These are phyloP conservation scores for Cystofilobasidium bisporidii DNA, from an alignment of 768 basidiomycete genomes.

Conservation along the genomic window DNA sequence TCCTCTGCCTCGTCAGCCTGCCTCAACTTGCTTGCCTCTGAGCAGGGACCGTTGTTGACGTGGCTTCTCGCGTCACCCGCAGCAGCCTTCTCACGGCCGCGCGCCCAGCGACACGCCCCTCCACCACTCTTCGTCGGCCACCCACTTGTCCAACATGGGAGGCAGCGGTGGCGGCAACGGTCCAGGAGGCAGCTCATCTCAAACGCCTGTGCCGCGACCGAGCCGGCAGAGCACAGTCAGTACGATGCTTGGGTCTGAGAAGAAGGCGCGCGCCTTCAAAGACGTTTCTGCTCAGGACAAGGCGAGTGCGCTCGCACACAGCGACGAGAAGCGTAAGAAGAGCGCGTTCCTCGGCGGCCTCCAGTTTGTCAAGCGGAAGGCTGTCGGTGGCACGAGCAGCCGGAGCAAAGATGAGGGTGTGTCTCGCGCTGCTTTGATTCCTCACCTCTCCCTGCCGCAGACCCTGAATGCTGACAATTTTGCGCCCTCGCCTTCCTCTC, in stretches of 20 bases:
- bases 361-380: constrained; percentile 21
- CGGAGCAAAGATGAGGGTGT: constrained; percentile 15
- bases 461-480: not conserved
- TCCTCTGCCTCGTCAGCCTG: too few species aligned
- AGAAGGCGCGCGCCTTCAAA: not conserved
- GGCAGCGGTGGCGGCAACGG: not conserved
- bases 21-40: not conserved
- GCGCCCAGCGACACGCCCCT: not conserved
- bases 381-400: not conserved
- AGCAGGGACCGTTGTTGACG: not conserved
- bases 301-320: not conserved
- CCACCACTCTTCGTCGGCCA: constrained; percentile 12
- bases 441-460: not conserved
- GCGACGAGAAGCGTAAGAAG: constrained; percentile 23
- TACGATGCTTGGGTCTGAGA: constrained; percentile 1
- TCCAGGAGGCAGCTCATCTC: not conserved
- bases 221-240: constrained; percentile 2
- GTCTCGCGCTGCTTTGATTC: not conserved
- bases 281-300: constrained; percentile 1
- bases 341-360: constrained; percentile 16
- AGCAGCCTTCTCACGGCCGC: not conserved
- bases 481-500: not conserved
- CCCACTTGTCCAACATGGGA: constrained; percentile 4
- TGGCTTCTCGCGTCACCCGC: too few species aligned
- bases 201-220: not conserved